These are phyloP conservation scores for Lupinus albus DNA, from an alignment of 306 rosid genomes.

Conservation along the genomic window DNA sequence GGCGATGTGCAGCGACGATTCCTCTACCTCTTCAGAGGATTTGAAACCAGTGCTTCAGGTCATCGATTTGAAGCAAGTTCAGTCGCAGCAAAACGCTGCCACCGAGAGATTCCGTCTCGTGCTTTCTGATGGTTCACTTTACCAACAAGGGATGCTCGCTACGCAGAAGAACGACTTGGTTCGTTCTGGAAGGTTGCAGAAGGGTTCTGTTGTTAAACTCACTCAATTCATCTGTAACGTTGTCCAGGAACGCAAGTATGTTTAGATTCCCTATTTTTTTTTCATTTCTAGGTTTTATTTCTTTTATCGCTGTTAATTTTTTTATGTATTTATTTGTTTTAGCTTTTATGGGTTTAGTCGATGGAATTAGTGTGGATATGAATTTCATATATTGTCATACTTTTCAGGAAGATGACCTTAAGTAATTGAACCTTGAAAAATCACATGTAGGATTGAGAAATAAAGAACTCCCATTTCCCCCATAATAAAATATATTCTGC, in stretches of 20 bases:
- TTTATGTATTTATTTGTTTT: neutral
- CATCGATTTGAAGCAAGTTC: conserved; percentile 58
- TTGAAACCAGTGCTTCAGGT: conserved; percentile 71
- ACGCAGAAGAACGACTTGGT: conserved; percentile 66
- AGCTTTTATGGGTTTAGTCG: neutral
- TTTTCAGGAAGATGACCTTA: too few species aligned
- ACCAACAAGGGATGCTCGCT: conserved; percentile 78
- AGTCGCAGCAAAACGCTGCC: conserved; percentile 41
- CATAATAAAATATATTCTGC: too few species aligned
- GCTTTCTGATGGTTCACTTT: conserved; percentile 68
- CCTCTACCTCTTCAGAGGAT: conserved; percentile 14
- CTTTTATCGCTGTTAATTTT: too few species aligned
- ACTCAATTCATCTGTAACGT: conserved; percentile 56
- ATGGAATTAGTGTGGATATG: too few species aligned
- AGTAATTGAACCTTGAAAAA: too few species aligned
- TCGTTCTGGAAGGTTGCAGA: conserved; percentile 53
- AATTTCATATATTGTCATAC: too few species aligned
- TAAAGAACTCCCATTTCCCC: too few species aligned
- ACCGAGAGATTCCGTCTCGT: conserved; percentile 64
- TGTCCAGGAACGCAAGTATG: conserved; percentile 74
- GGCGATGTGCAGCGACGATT: conserved; percentile 48
- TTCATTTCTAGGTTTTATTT: neutral
- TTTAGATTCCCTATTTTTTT: neutral
- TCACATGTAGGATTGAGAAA: too few species aligned
- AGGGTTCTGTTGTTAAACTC: conserved; percentile 64